A percentile compares a stretch with the other conserved stretches of the same genome.
phyloP scores from a whole-genome alignment of 2,329 filamentous ascomycete genomes.

The Aureobasidium sp. region DNA sequence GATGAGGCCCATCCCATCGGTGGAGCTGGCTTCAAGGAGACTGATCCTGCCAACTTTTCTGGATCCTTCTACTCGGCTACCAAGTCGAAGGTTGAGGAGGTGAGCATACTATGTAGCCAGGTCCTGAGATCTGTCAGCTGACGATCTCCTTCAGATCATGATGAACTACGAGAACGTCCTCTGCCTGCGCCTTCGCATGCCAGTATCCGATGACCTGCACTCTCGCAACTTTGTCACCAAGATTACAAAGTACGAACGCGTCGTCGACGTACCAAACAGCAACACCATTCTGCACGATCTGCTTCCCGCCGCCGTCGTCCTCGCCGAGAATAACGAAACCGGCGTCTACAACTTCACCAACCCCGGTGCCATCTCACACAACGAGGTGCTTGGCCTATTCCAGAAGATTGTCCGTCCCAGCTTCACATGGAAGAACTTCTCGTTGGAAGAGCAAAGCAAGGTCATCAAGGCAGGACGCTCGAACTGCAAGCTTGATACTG shows the following conservation, averaged over 20 bases:
- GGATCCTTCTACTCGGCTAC: conserved; percentile 62
- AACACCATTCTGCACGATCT: conserved; percentile 59
- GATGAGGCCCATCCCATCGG: conserved; percentile 52
- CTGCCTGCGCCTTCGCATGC: conserved; percentile 60
- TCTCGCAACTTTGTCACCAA: conserved; percentile 61
- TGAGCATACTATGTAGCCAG: conserved; percentile 25
- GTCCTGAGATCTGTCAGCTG: neutral
- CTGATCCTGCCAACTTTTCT: conserved; percentile 54
- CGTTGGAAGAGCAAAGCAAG: conserved; percentile 55
- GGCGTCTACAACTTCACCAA: conserved; percentile 65
- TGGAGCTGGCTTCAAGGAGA: conserved; percentile 52
- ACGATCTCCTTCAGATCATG: conserved; percentile 39
- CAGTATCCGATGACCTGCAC: conserved; percentile 59
- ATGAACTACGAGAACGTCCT: conserved; percentile 53
- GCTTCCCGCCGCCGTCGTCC: conserved; percentile 50
- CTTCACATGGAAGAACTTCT: conserved; percentile 58
- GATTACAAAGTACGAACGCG: conserved; percentile 54
- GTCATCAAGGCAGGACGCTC: conserved; percentile 59
- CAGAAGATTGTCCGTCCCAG: conserved; percentile 53
- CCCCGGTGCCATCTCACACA: conserved; percentile 62
- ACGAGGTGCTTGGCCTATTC: conserved; percentile 56
- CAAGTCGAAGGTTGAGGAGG: conserved; percentile 57
- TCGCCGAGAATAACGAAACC: conserved; percentile 52
- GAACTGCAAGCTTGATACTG: conserved; percentile 55
- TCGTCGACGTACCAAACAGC: conserved; percentile 61